Conservation (phyloP, 495 filamentous ascomycete species). For the Aspergillus wentii region DNA sequence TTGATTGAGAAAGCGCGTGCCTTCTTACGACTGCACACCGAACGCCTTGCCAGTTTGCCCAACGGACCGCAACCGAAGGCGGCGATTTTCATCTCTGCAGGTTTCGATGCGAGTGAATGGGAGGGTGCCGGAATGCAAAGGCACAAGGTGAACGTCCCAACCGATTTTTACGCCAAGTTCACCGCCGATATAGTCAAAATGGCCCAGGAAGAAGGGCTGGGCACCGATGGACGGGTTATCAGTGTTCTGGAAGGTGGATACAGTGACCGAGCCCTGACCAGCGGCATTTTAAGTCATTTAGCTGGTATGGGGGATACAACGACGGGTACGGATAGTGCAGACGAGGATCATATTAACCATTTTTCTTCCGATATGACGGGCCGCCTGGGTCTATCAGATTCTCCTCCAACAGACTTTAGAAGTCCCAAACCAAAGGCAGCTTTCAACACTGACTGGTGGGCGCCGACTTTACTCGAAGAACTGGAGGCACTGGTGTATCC, state of each 20-base stretch:
- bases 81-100: constrained; percentile 90
- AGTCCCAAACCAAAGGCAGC: constrained; percentile 1
- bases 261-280: constrained; percentile 82
- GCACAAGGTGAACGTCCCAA: constrained; percentile 91
- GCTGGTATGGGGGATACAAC: constrained; percentile 59
- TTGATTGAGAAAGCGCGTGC: constrained; percentile 74
- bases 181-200: constrained; percentile 78
- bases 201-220: constrained; percentile 72
- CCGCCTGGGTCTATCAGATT: constrained; percentile 14
- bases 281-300: constrained; percentile 83
- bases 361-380: constrained; percentile 24
- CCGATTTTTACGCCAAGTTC: constrained; percentile 90
- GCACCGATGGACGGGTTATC: constrained; percentile 77
- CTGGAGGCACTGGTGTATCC: constrained; percentile 54
- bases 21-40: constrained; percentile 66
- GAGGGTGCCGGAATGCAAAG: constrained; percentile 90
- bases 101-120: constrained; percentile 95
- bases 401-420: constrained; percentile 2
- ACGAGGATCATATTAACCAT: constrained; percentile 10
- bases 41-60: constrained; percentile 49
- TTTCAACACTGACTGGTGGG: constrained; percentile 78
- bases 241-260: constrained; percentile 96
- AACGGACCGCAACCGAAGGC: constrained; percentile 60
- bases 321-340: background rate
- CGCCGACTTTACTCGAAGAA: constrained; percentile 56